phyloP scores from a whole-genome alignment of 2,329 filamentous ascomycete species.

The Huntiella abstrusa region DNA sequence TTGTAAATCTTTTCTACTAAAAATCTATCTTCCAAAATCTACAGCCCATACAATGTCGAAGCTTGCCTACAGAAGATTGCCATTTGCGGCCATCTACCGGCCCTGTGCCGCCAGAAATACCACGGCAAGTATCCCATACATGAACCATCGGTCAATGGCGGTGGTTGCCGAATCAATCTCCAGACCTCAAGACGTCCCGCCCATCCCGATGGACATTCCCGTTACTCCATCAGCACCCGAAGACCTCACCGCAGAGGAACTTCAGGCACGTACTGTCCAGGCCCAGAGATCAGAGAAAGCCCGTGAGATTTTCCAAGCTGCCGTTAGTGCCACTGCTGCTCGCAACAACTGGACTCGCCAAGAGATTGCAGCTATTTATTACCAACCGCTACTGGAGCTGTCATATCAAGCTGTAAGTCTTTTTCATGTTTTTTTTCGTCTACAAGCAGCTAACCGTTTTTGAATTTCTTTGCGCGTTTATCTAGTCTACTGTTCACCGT shows the following conservation, averaged over 20 bases:
- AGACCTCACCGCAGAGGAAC: conserved; percentile 1
- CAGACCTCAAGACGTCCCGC: not conserved
- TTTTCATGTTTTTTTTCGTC: not conserved
- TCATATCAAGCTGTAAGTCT: conserved; percentile 49
- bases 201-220: not conserved
- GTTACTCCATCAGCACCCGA: not conserved
- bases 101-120: too few species aligned
- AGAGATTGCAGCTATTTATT: conserved; percentile 66
- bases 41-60: too few species aligned
- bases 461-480: conserved; percentile 2
- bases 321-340: conserved; percentile 39
- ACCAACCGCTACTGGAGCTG: conserved; percentile 63
- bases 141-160: not conserved
- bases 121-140: not conserved
- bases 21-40: too few species aligned
- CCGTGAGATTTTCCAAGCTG: conserved; percentile 24
- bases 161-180: conserved; percentile 1
- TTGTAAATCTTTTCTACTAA: too few species aligned
- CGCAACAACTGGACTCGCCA: conserved; percentile 64
- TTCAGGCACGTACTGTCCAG: not conserved
- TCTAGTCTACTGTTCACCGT: conserved; percentile 56
- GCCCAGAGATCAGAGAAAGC: not conserved
- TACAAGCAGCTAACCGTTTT: not conserved
- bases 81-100: too few species aligned
- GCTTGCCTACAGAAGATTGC: too few species aligned